Base-by-base conservation (phyloP, 352 stramenopile genomes). In the Saprolegnia parasitica region DNA sequence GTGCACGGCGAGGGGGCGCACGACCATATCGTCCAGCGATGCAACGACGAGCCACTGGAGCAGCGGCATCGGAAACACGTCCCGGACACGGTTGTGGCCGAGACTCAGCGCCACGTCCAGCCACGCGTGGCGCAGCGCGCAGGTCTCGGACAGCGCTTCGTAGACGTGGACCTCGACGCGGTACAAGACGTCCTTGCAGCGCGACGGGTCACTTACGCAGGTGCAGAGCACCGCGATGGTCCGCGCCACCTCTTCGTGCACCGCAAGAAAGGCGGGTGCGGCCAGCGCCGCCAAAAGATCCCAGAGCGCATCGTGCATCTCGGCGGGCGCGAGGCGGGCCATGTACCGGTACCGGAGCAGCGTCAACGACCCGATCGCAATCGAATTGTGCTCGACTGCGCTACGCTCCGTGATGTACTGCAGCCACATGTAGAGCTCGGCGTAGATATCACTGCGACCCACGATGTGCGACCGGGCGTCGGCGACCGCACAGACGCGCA, bases 41-140 rank as follows among this genome's bases (percentile, higher is more conserved):
- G 63, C 45, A 20, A 70, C 11, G 1, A 70, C 63, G n/a, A 70
- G 54, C 63, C 63, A 70, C 40, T 70, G 63, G 11, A 70, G 15
- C 26, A 70, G 49, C 45, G 26, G 20, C 20, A 29, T 54, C 15
- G 63, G 63, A 15, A 70, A 13, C 21, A 58, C 21, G 4, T 18
- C 29, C 11, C 11, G 13, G 21, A 29, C 42, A 5, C 46, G 50
- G 15, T 0, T 18, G 35, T 20, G 47, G 21, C 62, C 62, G 5
- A 61, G 26, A 13, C 55, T n/a, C 23, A 47, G 13, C 49, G 63
- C 63, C 5, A 70, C 13, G 16, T 21, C 42, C 9, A 70, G 63
- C 63, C 54, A 26, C 24, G 26, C 45, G 10, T 23, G 10, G 21
- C 55, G 63, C 11, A 70, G 20, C 10, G 20, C 32, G 0, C n/a